These are phyloP conservation scores for Schizophyllum commune DNA, from an alignment of 1,284 basidiomycete genomes.

Conservation along the genomic window DNA sequence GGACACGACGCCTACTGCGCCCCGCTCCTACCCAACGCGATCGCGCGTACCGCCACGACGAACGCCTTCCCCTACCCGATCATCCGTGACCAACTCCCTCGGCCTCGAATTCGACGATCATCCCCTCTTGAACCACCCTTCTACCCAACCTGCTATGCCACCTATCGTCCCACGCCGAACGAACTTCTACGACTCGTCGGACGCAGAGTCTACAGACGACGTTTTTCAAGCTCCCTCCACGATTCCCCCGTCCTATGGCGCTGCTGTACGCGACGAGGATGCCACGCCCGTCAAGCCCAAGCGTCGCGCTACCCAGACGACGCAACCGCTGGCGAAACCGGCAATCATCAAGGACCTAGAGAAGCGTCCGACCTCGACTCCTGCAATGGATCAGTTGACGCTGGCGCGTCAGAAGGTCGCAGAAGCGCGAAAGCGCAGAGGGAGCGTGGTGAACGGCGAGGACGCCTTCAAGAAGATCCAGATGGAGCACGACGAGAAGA, in stretches of 20 bases:
- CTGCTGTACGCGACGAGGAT: slow-evolving; percentile 26
- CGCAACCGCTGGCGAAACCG: slow-evolving; percentile 7
- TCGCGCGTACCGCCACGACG: slow-evolving; percentile 1
- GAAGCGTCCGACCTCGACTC: slow-evolving; percentile 9
- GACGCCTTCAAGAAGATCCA: slow-evolving; percentile 72
- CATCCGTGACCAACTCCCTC: slow-evolving; percentile 15
- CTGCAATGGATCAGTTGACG: slow-evolving; percentile 14
- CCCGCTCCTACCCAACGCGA: background rate
- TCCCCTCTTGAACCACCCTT: slow-evolving; percentile 10
- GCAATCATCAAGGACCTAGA: slow-evolving; percentile 1
- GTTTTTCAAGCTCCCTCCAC: slow-evolving; percentile 26
- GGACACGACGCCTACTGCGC: background rate
- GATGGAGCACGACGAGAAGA: slow-evolving; percentile 58
- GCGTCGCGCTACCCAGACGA: background rate
- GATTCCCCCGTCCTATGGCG: slow-evolving; percentile 45
- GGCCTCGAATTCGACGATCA: slow-evolving; percentile 14
- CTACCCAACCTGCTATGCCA: background rate
- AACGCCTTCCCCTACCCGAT: slow-evolving; percentile 17
- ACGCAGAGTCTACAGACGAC: slow-evolving; percentile 12
- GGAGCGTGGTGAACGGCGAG: slow-evolving; percentile 50
- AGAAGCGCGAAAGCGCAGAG: slow-evolving; percentile 32
- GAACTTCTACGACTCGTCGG: slow-evolving; percentile 17
- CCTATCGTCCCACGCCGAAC: slow-evolving; percentile 14
- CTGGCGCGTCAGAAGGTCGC: slow-evolving; percentile 23
- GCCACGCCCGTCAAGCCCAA: slow-evolving; percentile 1